A percentile compares a stretch with the other conserved stretches of the same genome.
Conservation (phyloP, 805 yeast genomes). For the Clavispora fructus region DNA sequence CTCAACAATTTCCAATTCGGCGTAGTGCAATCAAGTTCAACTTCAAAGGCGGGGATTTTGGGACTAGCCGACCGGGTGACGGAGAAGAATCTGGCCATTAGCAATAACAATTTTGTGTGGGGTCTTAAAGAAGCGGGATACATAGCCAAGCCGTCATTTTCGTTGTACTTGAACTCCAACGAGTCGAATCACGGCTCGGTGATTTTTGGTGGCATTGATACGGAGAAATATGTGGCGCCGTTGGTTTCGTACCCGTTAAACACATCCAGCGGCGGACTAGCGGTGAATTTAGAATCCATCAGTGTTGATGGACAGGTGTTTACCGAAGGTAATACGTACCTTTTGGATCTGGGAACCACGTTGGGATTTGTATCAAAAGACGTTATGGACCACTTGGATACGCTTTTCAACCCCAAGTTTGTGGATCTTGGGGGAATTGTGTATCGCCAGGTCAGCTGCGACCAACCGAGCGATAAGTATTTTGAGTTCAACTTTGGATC, state of each 20-base stretch:
- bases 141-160: slow-evolving; percentile 7
- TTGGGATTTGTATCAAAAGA: slow-evolving; percentile 6
- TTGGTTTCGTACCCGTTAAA: slow-evolving; percentile 1
- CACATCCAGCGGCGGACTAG: slow-evolving; percentile 4
- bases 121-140: slow-evolving; percentile 4
- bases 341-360: slow-evolving; percentile 14
- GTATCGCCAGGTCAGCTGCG: slow-evolving; percentile 8
- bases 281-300: slow-evolving; percentile 3
- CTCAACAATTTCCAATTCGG: slow-evolving; percentile 10
- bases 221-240: slow-evolving; percentile 20
- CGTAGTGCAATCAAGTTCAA: not conserved
- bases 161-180: slow-evolving; percentile 10
- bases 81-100: slow-evolving; percentile 5
- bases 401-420: slow-evolving; percentile 1
- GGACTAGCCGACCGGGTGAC: slow-evolving; percentile 12
- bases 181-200: slow-evolving; percentile 13
- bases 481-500: slow-evolving; percentile 9
- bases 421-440: not conserved
- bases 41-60: not conserved
- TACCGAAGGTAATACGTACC: slow-evolving; percentile 2
- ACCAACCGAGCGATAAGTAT: slow-evolving; percentile 11
- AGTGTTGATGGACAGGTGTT: slow-evolving; percentile 4
- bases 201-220: slow-evolving; percentile 31
- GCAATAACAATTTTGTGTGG: slow-evolving; percentile 6
- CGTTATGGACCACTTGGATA: slow-evolving; percentile 5